Evolutionary conservation across 495 filamentous ascomycete genomes (phyloP).

Genomic region (Neurospora pannonica): DNA sequence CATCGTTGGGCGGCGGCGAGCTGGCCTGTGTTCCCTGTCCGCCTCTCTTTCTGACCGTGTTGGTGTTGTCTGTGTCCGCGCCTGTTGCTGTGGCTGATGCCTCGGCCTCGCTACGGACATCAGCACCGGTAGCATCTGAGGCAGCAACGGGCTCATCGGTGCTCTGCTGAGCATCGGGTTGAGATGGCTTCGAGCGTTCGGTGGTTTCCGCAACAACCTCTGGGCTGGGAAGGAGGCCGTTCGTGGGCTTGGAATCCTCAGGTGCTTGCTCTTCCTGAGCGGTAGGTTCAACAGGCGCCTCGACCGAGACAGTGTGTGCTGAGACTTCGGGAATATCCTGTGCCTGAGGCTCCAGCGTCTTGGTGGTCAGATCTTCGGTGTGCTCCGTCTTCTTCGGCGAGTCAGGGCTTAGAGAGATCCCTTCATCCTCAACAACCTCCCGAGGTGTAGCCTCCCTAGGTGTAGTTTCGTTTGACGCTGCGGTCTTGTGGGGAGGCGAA

Average conservation of each 20-base stretch:
- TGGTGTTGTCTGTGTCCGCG: background rate
- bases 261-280: background rate
- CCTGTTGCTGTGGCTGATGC: background rate
- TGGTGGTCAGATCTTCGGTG: background rate
- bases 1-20: conserved; percentile 5
- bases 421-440: background rate
- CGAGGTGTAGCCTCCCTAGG: background rate
- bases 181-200: background rate
- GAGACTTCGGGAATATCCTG: background rate
- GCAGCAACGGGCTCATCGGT: background rate
- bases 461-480: background rate
- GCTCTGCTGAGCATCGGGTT: background rate
- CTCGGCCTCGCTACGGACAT: background rate
- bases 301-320: background rate
- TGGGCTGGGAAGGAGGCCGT: background rate
- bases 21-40: conserved; percentile 1
- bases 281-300: background rate
- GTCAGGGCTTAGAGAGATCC: background rate
- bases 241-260: background rate
- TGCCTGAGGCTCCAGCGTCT: background rate
- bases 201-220: background rate
- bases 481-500: conserved; percentile 10
- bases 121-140: background rate
- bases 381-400: background rate
- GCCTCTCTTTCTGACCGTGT: conserved; percentile 6